These are phyloP conservation scores for Capsicum chinense DNA, from an alignment of 257 asterid species.

Conservation along the genomic window DNA sequence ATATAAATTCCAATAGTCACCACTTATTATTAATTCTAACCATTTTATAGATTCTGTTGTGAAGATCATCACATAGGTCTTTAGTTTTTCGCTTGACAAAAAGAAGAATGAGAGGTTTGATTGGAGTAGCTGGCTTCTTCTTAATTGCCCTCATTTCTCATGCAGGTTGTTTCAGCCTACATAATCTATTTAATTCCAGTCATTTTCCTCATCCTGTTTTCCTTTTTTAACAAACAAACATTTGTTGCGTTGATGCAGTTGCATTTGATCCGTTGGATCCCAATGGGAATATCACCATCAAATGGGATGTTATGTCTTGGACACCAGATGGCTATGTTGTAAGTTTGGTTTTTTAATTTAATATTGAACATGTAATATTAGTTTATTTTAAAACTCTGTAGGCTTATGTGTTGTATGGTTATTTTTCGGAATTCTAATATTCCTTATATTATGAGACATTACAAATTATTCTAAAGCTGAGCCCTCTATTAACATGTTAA, in stretches of 20 bases:
- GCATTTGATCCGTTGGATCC: conserved; percentile 97
- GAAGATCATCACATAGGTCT: not conserved
- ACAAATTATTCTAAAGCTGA: no score
- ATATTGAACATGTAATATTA: not conserved
- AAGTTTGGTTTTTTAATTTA: conserved; percentile 17
- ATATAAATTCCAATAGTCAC: not conserved
- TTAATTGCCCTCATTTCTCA: conserved; percentile 41
- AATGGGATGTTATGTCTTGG: conserved; percentile 96
- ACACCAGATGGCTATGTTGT: conserved; percentile 95
- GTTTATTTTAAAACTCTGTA: not conserved
- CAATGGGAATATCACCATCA: conserved; percentile 84
- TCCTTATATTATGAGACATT: no score
- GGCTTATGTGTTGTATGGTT: not conserved
- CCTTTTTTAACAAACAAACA: not conserved
- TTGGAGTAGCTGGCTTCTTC: conserved; percentile 39
- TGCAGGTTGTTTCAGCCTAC: conserved; percentile 47
- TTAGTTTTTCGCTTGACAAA: not conserved
- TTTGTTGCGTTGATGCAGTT: conserved; percentile 43
- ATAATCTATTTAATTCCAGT: not conserved
- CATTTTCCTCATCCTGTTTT: not conserved
- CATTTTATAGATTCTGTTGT: not conserved
- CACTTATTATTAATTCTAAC: not conserved
- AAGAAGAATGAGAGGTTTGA: conserved; percentile 46
- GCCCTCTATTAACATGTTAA: not conserved
- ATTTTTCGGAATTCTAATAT: not conserved